phyloP scores from a whole-genome alignment of 2,329 filamentous ascomycete genomes.

The Fusarium sp. region DNA sequence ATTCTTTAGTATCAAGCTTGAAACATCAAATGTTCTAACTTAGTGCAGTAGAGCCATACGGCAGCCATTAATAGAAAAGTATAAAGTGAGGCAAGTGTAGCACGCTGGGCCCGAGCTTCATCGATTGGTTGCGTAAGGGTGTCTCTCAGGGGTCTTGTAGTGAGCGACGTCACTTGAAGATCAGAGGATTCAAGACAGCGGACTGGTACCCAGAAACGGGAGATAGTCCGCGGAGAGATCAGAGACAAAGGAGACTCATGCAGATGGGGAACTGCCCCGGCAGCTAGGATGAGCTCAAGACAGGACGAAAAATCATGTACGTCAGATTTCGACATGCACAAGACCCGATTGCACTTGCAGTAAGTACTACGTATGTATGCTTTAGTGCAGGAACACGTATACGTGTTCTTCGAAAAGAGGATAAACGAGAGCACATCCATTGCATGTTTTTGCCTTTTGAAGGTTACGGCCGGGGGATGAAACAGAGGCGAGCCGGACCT shows the following conservation, averaged over 20 bases:
- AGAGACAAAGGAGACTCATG: constrained; percentile 40
- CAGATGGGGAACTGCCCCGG: constrained; percentile 46
- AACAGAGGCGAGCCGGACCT: constrained; percentile 38
- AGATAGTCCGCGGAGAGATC: constrained; percentile 39
- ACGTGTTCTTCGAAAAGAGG: constrained; percentile 18
- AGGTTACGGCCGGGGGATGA: constrained; percentile 24
- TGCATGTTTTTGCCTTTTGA: constrained; percentile 12
- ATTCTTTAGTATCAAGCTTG: constrained; percentile 5
- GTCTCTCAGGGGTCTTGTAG: constrained; percentile 14
- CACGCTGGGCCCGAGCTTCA: constrained; percentile 31
- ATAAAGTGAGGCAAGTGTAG: constrained; percentile 30
- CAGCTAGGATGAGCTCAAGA: constrained; percentile 42
- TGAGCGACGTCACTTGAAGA: constrained; percentile 41
- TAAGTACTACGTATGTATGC: constrained; percentile 3
- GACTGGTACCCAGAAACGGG: constrained; percentile 24
- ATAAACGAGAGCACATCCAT: constrained; percentile 17
- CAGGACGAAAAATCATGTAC: constrained; percentile 41
- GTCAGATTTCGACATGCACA: constrained; percentile 37
- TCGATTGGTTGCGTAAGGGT: constrained; percentile 20
- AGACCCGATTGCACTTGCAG: constrained; percentile 21
- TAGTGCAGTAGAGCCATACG: constrained; percentile 27
- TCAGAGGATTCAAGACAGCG: constrained; percentile 32
- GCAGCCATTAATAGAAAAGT: constrained; percentile 23
- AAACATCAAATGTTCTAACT: constrained; percentile 18
- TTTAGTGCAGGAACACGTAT: constrained; percentile 14